A percentile compares a stretch with the other conserved stretches of the same genome.
Evolutionary conservation across 2,329 filamentous ascomycete genomes (phyloP).

Genomic region (Chalaropsis ovoidea): DNA sequence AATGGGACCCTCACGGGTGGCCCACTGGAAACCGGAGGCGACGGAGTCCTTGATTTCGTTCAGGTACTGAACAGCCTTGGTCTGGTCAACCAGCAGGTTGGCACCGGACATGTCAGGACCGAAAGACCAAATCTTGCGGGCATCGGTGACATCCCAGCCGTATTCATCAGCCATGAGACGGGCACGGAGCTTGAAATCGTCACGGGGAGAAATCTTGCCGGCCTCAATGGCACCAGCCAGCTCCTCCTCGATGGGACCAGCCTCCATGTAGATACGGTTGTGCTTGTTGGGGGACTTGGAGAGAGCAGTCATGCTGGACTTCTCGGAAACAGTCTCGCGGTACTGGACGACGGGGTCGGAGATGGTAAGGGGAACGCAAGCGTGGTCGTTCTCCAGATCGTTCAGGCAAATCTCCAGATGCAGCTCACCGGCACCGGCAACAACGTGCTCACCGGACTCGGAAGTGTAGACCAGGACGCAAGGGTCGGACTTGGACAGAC

Average conservation of each 20-base stretch:
- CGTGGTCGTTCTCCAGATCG: slow-evolving; percentile 99
- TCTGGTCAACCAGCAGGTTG: slow-evolving; percentile 98
- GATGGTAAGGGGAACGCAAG: slow-evolving; percentile 92
- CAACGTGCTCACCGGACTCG: slow-evolving; percentile 95
- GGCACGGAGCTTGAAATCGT: slow-evolving; percentile 98
- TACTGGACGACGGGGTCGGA: slow-evolving; percentile 97
- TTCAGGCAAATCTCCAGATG: slow-evolving; percentile 99
- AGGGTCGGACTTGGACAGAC: slow-evolving; percentile 99
- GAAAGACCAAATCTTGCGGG: slow-evolving; percentile 99
- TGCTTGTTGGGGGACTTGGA: slow-evolving; percentile 99
- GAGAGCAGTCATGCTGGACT: slow-evolving; percentile 89
- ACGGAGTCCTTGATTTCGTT: slow-evolving; percentile 99
- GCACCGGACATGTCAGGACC: slow-evolving; percentile 94
- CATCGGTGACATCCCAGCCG: slow-evolving; percentile 99
- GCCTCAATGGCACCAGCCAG: slow-evolving; percentile 79
- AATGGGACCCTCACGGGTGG: slow-evolving; percentile 90
- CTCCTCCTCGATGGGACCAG: slow-evolving; percentile 84
- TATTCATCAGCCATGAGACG: slow-evolving; percentile 92
- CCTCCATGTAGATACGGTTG: slow-evolving; percentile 98
- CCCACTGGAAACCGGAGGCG: slow-evolving; percentile 99
- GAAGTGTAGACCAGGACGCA: slow-evolving; percentile 86
- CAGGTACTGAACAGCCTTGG: slow-evolving; percentile 99
- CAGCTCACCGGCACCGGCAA: slow-evolving; percentile 97
- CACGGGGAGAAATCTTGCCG: slow-evolving; percentile 87
- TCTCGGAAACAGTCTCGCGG: slow-evolving; percentile 82